Evolutionary conservation across 1,284 basidiomycete genomes (phyloP).

Genomic region (Golubevia pallescens): DNA sequence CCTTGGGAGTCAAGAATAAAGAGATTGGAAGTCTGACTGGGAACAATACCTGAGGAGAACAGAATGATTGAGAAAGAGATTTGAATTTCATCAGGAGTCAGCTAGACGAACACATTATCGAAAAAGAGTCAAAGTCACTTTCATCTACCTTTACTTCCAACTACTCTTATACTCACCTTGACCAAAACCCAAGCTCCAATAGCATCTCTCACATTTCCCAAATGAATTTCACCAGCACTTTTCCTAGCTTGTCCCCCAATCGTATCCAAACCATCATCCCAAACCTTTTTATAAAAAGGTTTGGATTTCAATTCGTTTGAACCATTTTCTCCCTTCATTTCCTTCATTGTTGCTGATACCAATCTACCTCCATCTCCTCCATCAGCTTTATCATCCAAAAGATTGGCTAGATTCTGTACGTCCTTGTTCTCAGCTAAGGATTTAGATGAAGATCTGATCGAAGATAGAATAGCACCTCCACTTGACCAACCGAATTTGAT

Average conservation of each 20-base stretch:
- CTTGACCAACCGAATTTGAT: conserved; percentile 6
- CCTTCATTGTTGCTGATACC: conserved; percentile 3
- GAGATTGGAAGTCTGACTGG: conserved; percentile 13
- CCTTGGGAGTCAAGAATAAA: conserved; percentile 12
- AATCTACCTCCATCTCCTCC: conserved; percentile 4
- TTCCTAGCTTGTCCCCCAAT: conserved; percentile 1
- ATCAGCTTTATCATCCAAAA: conserved; percentile 4
- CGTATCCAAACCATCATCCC: background rate
- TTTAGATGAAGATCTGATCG: background rate
- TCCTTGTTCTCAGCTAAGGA: background rate
- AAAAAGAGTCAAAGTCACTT: background rate
- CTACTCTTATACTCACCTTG: conserved; percentile 7
- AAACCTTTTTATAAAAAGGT: background rate
- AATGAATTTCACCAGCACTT: conserved; percentile 9
- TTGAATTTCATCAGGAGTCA: background rate
- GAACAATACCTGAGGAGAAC: conserved; percentile 8
- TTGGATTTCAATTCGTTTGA: background rate
- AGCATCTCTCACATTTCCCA: conserved; percentile 15
- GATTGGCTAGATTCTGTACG: background rate
- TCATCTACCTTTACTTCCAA: too few relatives aligned
- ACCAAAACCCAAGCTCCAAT: conserved; percentile 14
- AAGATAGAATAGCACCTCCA: conserved; percentile 2
- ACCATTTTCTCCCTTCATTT: background rate
- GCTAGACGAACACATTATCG: background rate
- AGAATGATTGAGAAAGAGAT: background rate